A percentile compares a stretch with the other conserved stretches of the same genome.
phyloP scores from a whole-genome alignment of 345 rosid genomes.

The Eucalyptus grandis region DNA sequence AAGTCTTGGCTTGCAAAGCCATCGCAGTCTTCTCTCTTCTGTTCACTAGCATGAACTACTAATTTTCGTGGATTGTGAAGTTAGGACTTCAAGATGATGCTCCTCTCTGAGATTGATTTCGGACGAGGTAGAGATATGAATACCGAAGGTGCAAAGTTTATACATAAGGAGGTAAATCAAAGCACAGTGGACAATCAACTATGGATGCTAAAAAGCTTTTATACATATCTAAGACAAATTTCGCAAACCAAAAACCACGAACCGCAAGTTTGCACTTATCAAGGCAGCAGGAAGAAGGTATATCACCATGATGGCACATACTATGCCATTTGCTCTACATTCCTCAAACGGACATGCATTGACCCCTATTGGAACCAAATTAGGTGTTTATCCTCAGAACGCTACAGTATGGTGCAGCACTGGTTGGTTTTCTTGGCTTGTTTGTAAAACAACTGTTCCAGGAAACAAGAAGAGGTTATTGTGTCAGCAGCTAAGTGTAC shows the following conservation, averaged over 20 bases:
- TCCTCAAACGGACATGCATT: not conserved
- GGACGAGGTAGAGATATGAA: not conserved
- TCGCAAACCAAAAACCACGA: not conserved
- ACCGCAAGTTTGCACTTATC: not conserved
- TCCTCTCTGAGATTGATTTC: not conserved
- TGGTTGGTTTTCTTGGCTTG: slow-evolving; percentile 88
- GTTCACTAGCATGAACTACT: not conserved
- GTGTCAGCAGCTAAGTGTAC: not conserved
- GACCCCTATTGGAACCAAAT: not conserved
- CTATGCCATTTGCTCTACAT: not conserved
- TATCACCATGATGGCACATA: not conserved
- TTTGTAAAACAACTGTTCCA: slow-evolving; percentile 94
- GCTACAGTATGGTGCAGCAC: slow-evolving; percentile 82
- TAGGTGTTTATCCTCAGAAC: not conserved
- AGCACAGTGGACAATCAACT: not conserved
- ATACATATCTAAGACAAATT: not conserved
- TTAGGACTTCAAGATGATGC: not conserved
- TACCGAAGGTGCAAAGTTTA: not conserved
- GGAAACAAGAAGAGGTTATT: not conserved
- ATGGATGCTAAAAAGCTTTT: not conserved
- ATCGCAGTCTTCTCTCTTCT: not conserved
- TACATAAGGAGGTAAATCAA: not conserved
- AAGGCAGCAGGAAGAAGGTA: not conserved
- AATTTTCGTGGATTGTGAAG: not conserved
- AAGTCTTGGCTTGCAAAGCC: not conserved